These are phyloP conservation scores for Craspedostauros australis DNA, from an alignment of 108 stramenopile species.

Conservation along the genomic window DNA sequence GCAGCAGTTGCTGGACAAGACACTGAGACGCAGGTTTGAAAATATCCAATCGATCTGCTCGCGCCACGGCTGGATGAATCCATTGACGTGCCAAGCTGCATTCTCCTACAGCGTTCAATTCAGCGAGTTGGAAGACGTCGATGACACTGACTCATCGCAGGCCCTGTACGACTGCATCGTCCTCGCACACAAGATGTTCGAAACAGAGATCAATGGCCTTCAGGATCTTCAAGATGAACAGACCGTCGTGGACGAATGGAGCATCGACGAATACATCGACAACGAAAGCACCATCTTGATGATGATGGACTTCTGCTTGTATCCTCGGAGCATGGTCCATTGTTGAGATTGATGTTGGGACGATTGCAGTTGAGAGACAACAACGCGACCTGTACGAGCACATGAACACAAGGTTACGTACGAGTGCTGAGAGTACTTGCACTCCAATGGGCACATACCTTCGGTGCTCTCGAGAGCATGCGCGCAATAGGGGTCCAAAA, in stretches of 20 bases:
- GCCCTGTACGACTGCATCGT: conserved; percentile 67
- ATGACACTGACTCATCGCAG: conserved; percentile 51
- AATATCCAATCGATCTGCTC: conserved; percentile 51
- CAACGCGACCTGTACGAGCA: too few relatives aligned
- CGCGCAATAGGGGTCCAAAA: too few relatives aligned
- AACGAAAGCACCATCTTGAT: conserved; percentile 67
- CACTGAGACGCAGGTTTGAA: too few relatives aligned
- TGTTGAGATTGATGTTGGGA: too few relatives aligned
- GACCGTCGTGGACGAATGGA: conserved; percentile 41
- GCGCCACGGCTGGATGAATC: conserved; percentile 55
- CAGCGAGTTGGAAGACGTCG: conserved; percentile 64
- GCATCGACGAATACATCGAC: conserved; percentile 49
- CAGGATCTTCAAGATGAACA: conserved; percentile 35
- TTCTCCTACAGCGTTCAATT: conserved; percentile 47
- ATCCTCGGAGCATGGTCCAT: too few relatives aligned
- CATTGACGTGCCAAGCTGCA: conserved; percentile 61
- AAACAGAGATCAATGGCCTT: conserved; percentile 37
- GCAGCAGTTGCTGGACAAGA: too few relatives aligned
- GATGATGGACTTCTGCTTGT: conserved; percentile 74
- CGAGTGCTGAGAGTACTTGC: too few relatives aligned
- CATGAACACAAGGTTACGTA: too few relatives aligned
- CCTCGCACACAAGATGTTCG: conserved; percentile 69
- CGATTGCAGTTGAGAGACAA: too few relatives aligned
- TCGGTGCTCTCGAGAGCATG: too few relatives aligned
- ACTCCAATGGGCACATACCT: too few relatives aligned